Evolutionary conservation across 164 flowering plant genomes (phyloP), one percentile per base, ranked within the genome.

Genomic region (Chloranthus sessilifolius): DNA sequence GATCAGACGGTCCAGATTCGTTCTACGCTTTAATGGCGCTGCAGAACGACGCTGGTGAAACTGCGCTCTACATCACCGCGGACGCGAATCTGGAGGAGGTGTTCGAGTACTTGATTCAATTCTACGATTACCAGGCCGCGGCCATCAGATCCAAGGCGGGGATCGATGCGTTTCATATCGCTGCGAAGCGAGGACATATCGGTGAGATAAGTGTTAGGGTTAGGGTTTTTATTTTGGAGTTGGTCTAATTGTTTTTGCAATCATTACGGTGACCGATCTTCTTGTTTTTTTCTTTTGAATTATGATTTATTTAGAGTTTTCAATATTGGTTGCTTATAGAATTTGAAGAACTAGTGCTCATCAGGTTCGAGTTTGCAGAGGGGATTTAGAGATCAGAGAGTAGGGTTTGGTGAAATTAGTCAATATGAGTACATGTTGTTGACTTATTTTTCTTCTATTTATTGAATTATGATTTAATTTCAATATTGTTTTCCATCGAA

Each of bases 131-230:
- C 11, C 40, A 67, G 17, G 58, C 50, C 38, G 77, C 67, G 8
- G 51, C 50, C 71, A 78, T 88, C 47, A 75, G 81, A 76, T 79
- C 97, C 7, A 81, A 75, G 62, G 38, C 73, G 11, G 92, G 75
- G 55, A 33, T 80, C 73, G 41, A 78, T 55, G 74, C 90, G 2
- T 83, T 89, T 58, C 95, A 86, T 55, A 79, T 82, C 22, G 97
- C 97, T 14, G 87, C 89, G 5, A 71, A 72, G 58, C 58, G 59
- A 21, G 97, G 97, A 12, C 75, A 85, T 64, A 47, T 81, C 52
- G 89, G 97, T 85, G 60, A 2, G 43, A 33, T 12, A 33, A 7
- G 12, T 33, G 12, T 33, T 33, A 12, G 7, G 36, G 36, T 33
- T 33, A 7, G 36, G 7, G 8, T 33, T 12, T 33, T 12, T 33